Percentiles rank a stretch among this genome's conserved stretches.
These are phyloP conservation scores for Talaromyces sp. DNA, from an alignment of 2,329 filamentous ascomycete genomes.

Conservation along the genomic window DNA sequence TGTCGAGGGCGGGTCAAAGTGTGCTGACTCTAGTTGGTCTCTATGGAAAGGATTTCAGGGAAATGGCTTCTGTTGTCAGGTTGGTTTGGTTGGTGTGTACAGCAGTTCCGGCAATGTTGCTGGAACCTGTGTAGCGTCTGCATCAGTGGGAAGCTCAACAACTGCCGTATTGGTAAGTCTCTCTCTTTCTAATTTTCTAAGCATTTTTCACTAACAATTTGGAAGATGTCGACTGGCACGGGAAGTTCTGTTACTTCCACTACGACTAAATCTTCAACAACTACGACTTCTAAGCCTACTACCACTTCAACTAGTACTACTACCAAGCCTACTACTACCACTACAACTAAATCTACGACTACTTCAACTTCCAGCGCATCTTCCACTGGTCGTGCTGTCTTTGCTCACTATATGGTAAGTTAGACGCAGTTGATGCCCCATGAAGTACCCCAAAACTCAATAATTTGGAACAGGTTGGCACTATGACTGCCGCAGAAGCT, in stretches of 20 bases:
- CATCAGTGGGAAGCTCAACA: conserved; percentile 1
- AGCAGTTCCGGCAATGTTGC: neutral
- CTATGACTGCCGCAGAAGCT: conserved; percentile 9
- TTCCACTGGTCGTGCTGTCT: neutral
- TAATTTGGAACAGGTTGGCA: neutral
- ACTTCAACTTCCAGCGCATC: neutral
- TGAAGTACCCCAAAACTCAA: neutral
- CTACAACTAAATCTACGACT: neutral
- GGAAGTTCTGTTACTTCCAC: conserved; percentile 7
- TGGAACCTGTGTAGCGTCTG: conserved; percentile 6
- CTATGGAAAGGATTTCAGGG: conserved; percentile 12
- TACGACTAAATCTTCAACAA: neutral
- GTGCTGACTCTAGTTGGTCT: conserved; percentile 12
- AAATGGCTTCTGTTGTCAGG: conserved; percentile 12
- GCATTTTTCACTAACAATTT: neutral
- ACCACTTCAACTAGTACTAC: neutral
- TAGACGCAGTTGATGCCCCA: no score
- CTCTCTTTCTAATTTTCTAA: no score
- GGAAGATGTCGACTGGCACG: conserved; percentile 6
- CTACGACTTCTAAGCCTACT: neutral
- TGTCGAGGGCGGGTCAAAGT: neutral
- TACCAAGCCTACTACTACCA: no score
- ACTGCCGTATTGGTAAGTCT: neutral
- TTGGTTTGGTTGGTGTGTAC: conserved; percentile 7
- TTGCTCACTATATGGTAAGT: conserved; percentile 14